Conservation (phyloP, 495 filamentous ascomycete genomes). For the Xylaria curta region DNA sequence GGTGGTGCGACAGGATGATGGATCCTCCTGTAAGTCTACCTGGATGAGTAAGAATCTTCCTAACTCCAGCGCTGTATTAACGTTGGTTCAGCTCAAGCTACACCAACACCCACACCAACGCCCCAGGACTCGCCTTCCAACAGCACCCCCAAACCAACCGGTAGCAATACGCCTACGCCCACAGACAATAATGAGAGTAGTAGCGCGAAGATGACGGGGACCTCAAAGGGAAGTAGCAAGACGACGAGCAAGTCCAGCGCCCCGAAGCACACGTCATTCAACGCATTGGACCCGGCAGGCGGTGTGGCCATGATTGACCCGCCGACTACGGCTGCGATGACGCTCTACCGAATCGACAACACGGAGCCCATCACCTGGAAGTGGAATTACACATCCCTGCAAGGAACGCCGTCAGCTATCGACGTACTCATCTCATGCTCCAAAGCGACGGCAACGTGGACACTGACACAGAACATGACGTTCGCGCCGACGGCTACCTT, state of each 20-base stretch:
- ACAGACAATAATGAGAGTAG: slow-evolving; percentile 15
- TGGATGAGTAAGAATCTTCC: too few relatives aligned
- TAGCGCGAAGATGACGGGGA: slow-evolving; percentile 27
- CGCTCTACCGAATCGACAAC: slow-evolving; percentile 90
- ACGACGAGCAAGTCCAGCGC: slow-evolving; percentile 42
- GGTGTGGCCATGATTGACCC: slow-evolving; percentile 86
- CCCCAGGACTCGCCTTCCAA: slow-evolving; percentile 24
- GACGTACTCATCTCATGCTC: slow-evolving; percentile 85
- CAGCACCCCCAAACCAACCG: slow-evolving; percentile 22
- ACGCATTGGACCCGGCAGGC: slow-evolving; percentile 69
- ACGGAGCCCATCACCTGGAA: slow-evolving; percentile 79
- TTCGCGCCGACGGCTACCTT: slow-evolving; percentile 49
- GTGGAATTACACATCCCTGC: slow-evolving; percentile 95
- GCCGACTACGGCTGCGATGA: slow-evolving; percentile 57
- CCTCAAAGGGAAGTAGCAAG: slow-evolving; percentile 43
- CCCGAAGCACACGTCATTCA: slow-evolving; percentile 54
- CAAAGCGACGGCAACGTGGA: slow-evolving; percentile 50
- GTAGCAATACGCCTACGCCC: slow-evolving; percentile 21
- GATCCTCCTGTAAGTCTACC: slow-evolving; percentile 32
- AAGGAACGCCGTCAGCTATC: slow-evolving; percentile 74
- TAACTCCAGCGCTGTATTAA: not conserved
- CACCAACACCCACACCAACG: slow-evolving; percentile 32
- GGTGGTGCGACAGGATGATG: slow-evolving; percentile 46
- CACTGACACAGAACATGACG: slow-evolving; percentile 61
- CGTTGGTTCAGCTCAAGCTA: slow-evolving; percentile 28